Conservation (phyloP, 345 rosid genomes). For the Salix purpurea region DNA sequence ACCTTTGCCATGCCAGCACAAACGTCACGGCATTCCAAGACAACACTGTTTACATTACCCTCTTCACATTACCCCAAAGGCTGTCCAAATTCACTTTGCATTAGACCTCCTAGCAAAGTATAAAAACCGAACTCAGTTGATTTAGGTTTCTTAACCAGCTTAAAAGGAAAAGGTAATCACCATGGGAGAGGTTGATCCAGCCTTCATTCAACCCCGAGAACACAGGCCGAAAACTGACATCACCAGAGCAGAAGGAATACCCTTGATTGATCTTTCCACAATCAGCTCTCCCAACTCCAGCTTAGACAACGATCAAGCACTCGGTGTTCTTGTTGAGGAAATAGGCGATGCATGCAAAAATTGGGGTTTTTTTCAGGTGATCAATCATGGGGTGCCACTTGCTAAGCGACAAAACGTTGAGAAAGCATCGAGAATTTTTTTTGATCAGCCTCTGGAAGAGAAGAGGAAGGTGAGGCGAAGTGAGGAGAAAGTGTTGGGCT, state of each 20-base stretch:
- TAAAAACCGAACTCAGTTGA: not conserved
- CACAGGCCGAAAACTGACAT: constrained; percentile 28
- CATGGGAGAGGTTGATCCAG: constrained; percentile 25
- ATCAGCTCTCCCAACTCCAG: not conserved
- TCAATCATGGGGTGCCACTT: constrained; percentile 41
- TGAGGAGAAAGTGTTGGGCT: constrained; percentile 28
- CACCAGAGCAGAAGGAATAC: constrained; percentile 28
- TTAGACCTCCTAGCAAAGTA: not conserved
- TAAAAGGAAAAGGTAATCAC: not conserved
- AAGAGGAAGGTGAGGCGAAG: constrained; percentile 32
- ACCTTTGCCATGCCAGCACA: not conserved
- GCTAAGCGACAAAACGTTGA: constrained; percentile 16
- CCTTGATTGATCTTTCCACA: constrained; percentile 32
- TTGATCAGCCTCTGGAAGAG: constrained; percentile 28
- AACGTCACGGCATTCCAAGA: not conserved
- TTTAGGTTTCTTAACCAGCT: not conserved
- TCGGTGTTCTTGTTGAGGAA: constrained; percentile 20
- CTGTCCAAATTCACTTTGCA: constrained; percentile 7
- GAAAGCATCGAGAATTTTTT: constrained; percentile 22
- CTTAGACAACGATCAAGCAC: not conserved
- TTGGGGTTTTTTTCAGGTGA: constrained; percentile 43
- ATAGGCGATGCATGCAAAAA: constrained; percentile 35
- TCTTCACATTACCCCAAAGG: not conserved
- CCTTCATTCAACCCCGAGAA: constrained; percentile 30
- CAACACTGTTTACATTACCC: not conserved